These are phyloP conservation scores for Clarireedia hainanense DNA, from an alignment of 2,329 filamentous ascomycete species.

Conservation along the genomic window DNA sequence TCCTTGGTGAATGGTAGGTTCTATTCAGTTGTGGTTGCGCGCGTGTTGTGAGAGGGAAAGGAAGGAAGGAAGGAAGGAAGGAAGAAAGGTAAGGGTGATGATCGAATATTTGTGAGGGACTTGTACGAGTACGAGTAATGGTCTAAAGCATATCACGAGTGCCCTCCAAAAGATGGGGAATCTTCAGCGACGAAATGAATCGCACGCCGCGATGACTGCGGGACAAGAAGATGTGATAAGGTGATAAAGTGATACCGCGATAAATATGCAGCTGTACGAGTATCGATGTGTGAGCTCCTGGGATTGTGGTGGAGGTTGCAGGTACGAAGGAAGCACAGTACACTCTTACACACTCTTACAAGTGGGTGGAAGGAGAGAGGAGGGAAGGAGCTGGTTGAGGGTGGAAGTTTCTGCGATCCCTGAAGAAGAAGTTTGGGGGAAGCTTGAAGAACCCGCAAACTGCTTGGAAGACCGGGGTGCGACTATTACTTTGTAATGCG, in stretches of 20 bases:
- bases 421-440: background rate
- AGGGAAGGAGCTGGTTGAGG: background rate
- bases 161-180: background rate
- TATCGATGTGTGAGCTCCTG: background rate
- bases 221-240: background rate
- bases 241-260: background rate
- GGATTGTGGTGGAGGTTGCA: background rate
- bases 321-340: background rate
- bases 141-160: too few relatives aligned
- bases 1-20: background rate
- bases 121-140: too few relatives aligned
- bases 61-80: conserved; percentile 4
- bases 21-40: background rate
- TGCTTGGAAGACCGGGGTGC: background rate
- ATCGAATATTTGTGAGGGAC: too few relatives aligned
- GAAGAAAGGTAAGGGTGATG: conserved; percentile 1
- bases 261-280: background rate
- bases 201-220: background rate
- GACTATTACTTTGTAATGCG: too few relatives aligned
- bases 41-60: background rate
- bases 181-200: background rate
- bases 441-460: too few relatives aligned
- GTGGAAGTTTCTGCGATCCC: conserved; percentile 8
- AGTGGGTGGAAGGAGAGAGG: background rate
- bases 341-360: too few relatives aligned